Conservation (phyloP, 108 stramenopile species). For the Poteriospumella lacustris region DNA sequence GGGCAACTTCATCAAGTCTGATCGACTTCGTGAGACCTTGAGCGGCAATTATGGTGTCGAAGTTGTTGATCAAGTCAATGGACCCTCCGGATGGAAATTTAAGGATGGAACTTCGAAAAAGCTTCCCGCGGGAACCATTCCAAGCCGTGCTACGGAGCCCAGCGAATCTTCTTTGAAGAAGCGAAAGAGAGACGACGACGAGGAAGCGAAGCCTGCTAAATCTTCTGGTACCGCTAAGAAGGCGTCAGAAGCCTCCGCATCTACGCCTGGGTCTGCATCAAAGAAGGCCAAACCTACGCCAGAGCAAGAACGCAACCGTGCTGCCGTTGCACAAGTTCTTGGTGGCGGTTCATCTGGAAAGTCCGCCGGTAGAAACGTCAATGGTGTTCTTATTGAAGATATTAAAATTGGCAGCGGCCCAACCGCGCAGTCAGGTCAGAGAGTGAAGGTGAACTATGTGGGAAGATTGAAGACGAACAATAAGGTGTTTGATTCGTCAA, state of each 20-base stretch:
- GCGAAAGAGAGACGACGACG: not conserved
- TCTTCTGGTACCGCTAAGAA: not conserved
- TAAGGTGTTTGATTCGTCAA: constrained; percentile 14
- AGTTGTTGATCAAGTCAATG: constrained; percentile 14
- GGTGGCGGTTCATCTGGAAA: not conserved
- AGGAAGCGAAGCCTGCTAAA: too few species aligned
- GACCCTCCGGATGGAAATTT: constrained; percentile 25
- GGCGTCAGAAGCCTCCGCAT: not conserved
- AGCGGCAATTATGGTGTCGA: not conserved
- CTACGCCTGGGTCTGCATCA: not conserved
- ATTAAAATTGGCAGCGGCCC: not conserved
- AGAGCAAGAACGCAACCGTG: constrained; percentile 1
- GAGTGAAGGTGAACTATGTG: constrained; percentile 22
- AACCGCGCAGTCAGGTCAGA: not conserved
- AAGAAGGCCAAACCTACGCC: not conserved
- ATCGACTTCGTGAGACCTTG: not conserved
- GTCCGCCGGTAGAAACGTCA: not conserved
- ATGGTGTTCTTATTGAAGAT: constrained; percentile 14
- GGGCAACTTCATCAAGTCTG: not conserved
- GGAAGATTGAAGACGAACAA: constrained; percentile 15
- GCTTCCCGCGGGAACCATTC: not conserved
- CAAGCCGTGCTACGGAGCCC: not conserved
- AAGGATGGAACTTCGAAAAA: constrained; percentile 23
- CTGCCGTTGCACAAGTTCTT: not conserved
- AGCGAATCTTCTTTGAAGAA: not conserved